These are phyloP conservation scores for Metschnikowia shivogae DNA, from an alignment of 805 yeast genomes.

Conservation along the genomic window DNA sequence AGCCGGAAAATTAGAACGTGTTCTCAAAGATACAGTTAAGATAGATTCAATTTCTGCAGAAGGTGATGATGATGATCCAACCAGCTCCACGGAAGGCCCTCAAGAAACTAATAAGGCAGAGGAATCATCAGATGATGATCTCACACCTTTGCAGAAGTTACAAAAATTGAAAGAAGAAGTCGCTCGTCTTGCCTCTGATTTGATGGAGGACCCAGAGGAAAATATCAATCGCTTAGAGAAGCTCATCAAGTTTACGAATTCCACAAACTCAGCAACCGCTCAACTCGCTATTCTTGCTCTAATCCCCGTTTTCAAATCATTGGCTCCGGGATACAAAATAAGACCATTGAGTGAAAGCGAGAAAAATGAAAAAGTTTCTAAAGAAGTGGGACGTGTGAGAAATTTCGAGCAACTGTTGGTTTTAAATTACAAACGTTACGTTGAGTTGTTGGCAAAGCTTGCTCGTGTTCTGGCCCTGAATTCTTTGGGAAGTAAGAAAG, in stretches of 20 bases:
- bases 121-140: conserved; percentile 10
- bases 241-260: conserved; percentile 63
- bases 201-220: conserved; percentile 89
- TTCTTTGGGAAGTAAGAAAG: conserved; percentile 31
- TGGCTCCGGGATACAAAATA: conserved; percentile 85
- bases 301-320: conserved; percentile 76
- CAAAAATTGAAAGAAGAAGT: conserved; percentile 72
- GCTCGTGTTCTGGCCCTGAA: conserved; percentile 37
- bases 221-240: conserved; percentile 61
- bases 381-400: conserved; percentile 74
- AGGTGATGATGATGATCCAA: background rate
- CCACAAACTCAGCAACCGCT: conserved; percentile 60
- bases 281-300: conserved; percentile 74
- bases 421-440: conserved; percentile 60
- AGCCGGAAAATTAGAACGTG: conserved; percentile 70
- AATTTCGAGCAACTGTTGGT: conserved; percentile 78
- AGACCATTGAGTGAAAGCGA: conserved; percentile 80
- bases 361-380: conserved; percentile 74
- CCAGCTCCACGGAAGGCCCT: background rate
- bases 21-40: conserved; percentile 34
- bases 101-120: background rate
- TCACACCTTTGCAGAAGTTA: conserved; percentile 51
- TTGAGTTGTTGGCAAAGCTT: conserved; percentile 50
- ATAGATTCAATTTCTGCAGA: background rate
- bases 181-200: conserved; percentile 71